Evolutionary conservation across 2,329 filamentous ascomycete genomes (phyloP), one percentile per base, ranked within the genome.

Genomic region (Zasmidium angulare): DNA sequence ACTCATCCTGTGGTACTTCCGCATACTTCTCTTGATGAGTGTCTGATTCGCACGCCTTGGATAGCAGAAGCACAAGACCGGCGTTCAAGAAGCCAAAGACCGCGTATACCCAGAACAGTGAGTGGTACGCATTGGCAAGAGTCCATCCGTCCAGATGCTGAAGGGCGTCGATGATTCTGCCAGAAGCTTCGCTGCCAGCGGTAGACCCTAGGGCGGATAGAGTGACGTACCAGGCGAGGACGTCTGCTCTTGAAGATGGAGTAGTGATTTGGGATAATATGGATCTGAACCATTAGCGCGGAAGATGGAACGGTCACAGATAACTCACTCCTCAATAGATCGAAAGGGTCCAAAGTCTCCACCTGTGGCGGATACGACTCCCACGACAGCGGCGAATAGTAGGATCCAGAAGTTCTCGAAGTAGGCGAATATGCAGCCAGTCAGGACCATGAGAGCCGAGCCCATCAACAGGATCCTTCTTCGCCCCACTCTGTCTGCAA

Each of bases 281-380:
- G 0, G 82, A 85, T 31, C 60, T 62, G 20, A n/a, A 7, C 20
- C 36, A 17, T 62, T 23, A 62, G 60, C 21, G 10, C 21, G 14
- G 31, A 14, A 12, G 10, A n/a, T 40, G 17, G 29, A 19, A 2
- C 14, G 22, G 11, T 48, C n/a, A 17, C 19, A 40, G 10, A 22
- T 46, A 20, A 52, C 59, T 22, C 24, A 62, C 76, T 89, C 86
- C 68, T 89, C 87, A 29, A 89, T 84, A 2, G 84, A 84, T 40
- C 86, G 77, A 64, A 89, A 89, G 0, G 87, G 86, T 0, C 86
- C 87, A 68, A 89, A 87, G 64, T 89, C 87, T 17, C 84, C 82
- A 6, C 86, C 86, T 1, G 69, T 71, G 1, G 70, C 67, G 29
- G 67, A 70, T 31, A 73, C 66, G 2, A 73, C 68, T 9, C 72